These are phyloP conservation scores for Globisporangium orthogonon DNA, from an alignment of 352 stramenopile species.

Conservation along the genomic window DNA sequence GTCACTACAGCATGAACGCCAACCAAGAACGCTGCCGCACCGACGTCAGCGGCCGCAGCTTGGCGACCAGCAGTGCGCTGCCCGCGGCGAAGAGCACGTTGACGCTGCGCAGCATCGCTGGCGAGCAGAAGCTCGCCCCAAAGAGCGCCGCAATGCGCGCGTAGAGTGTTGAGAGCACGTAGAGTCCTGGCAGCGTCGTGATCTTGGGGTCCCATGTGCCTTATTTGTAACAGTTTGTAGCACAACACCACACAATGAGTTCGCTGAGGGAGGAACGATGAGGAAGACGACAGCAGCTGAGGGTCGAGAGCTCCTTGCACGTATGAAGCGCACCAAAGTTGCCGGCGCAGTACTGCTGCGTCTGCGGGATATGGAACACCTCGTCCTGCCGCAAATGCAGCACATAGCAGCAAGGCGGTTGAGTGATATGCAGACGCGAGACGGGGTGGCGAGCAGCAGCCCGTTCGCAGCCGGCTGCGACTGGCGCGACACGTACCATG, in stretches of 20 bases:
- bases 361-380: slow-evolving; percentile 80
- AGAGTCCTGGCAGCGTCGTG: slow-evolving; percentile 89
- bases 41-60: slow-evolving; percentile 34
- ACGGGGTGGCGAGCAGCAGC: not conserved
- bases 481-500: slow-evolving; percentile 37
- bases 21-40: slow-evolving; percentile 6
- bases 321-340: slow-evolving; percentile 35
- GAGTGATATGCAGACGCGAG: not conserved
- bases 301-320: not conserved
- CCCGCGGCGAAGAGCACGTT: slow-evolving; percentile 80
- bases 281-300: not conserved
- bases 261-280: not conserved
- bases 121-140: slow-evolving; percentile 39
- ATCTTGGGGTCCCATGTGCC: slow-evolving; percentile 90
- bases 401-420: not conserved
- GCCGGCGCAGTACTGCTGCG: slow-evolving; percentile 72
- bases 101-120: slow-evolving; percentile 50
- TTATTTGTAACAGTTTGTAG: too few species aligned
- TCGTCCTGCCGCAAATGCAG: slow-evolving; percentile 58
- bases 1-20: not conserved
- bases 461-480: not conserved
- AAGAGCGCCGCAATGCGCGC: slow-evolving; percentile 16
- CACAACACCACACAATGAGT: too few species aligned
- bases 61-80: slow-evolving; percentile 41
- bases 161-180: slow-evolving; percentile 52